Evolutionary conservation across 441 rosid genomes (phyloP).

Genomic region (Jatropha multifida): DNA sequence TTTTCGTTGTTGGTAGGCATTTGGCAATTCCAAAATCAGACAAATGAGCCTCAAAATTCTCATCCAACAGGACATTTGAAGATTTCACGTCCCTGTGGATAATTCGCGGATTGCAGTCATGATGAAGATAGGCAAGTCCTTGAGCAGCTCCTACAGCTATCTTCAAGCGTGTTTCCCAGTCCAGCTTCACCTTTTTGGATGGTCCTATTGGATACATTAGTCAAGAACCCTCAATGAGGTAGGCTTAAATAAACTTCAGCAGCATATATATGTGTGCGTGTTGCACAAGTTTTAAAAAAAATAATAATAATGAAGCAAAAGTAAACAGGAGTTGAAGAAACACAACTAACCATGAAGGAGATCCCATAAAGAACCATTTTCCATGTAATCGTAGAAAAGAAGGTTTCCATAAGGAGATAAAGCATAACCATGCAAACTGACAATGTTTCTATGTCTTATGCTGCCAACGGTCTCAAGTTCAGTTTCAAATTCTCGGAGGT

Average conservation of each 20-base stretch:
- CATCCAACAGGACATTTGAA: conserved; percentile 83
- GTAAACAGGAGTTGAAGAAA: not conserved
- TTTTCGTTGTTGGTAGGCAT: conserved; percentile 60
- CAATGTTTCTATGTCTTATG: conserved; percentile 86
- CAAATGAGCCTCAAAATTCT: conserved; percentile 75
- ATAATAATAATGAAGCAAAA: not conserved
- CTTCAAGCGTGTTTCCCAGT: conserved; percentile 87
- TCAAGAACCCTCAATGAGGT: not conserved
- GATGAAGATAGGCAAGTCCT: conserved; percentile 97
- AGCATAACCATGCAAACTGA: conserved; percentile 91
- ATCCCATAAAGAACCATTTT: conserved; percentile 95
- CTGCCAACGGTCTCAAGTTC: conserved; percentile 94
- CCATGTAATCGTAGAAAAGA: conserved; percentile 95
- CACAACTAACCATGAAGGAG: conserved; percentile 85
- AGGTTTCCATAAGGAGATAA: conserved; percentile 76
- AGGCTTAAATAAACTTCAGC: too few species aligned
- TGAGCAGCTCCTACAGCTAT: conserved; percentile 93
- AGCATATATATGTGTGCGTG: too few species aligned
- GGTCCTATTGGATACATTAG: conserved; percentile 42
- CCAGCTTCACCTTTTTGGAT: conserved; percentile 77
- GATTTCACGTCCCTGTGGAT: conserved; percentile 91
- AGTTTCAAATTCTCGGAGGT: conserved; percentile 77
- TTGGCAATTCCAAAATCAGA: conserved; percentile 96
- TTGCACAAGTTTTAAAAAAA: too few species aligned
- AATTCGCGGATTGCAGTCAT: conserved; percentile 87